Percentiles rank a stretch among this genome's conserved stretches.
Evolutionary conservation across 2,329 filamentous ascomycete genomes (phyloP).

Genomic region (Ophiostoma sp.): DNA sequence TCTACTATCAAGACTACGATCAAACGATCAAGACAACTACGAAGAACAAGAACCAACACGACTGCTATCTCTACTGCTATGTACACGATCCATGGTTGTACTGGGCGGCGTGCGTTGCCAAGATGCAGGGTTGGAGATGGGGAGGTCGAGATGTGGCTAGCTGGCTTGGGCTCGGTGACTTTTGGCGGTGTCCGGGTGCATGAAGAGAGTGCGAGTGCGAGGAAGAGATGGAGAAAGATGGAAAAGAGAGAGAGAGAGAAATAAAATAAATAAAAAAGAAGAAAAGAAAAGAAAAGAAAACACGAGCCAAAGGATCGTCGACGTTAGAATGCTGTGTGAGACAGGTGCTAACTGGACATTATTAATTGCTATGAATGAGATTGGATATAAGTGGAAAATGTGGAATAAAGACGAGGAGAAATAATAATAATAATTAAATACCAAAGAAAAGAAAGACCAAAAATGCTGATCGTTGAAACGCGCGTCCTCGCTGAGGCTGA

Average conservation of each 20-base stretch:
- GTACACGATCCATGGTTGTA: not conserved
- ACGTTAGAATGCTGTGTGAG: not conserved
- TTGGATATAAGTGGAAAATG: not conserved
- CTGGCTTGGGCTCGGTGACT: not conserved
- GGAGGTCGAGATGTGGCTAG: not conserved
- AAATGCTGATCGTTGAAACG: conserved; percentile 17
- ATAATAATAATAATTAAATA: not conserved
- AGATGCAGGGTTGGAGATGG: not conserved
- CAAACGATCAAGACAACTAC: not conserved
- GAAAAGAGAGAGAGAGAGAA: not conserved
- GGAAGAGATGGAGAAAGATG: not conserved
- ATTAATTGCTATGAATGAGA: not conserved
- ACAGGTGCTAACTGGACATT: not conserved
- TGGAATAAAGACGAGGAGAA: not conserved
- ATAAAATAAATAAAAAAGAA: not conserved
- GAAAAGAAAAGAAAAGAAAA: not conserved
- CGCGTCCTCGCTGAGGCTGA: conserved; percentile 18
- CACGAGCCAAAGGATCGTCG: not conserved
- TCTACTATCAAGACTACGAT: too few species aligned
- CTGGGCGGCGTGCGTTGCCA: conserved; percentile 1
- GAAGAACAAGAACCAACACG: not conserved
- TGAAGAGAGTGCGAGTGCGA: not conserved
- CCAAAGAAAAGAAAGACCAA: not conserved
- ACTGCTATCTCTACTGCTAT: too few species aligned
- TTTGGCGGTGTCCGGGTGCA: not conserved